These are phyloP conservation scores for Piper betle DNA, from an alignment of 164 flowering plant genomes.

Conservation along the genomic window DNA sequence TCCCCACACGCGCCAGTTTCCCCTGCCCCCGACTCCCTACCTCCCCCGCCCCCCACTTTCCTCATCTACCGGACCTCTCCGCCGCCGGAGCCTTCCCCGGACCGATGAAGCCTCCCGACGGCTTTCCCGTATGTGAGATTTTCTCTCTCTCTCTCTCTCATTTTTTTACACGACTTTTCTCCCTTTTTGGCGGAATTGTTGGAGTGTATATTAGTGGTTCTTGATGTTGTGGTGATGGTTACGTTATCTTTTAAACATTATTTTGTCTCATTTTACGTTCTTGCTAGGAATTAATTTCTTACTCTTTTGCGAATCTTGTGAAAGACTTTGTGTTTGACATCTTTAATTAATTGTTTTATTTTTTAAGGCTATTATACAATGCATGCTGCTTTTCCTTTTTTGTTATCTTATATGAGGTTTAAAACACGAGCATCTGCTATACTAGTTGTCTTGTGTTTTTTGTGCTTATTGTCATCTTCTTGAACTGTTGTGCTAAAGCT, in stretches of 20 bases:
- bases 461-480: too few species aligned
- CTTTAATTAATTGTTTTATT: too few species aligned
- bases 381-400: neutral
- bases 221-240: neutral
- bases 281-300: neutral
- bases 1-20: conserved; percentile 3
- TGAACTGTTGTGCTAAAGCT: too few species aligned
- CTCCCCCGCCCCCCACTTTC: neutral
- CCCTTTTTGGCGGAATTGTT: too few species aligned
- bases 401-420: too few species aligned
- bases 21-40: neutral
- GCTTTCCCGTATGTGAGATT: neutral
- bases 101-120: neutral
- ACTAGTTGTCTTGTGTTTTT: too few species aligned
- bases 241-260: neutral
- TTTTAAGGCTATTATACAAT: neutral
- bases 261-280: neutral
- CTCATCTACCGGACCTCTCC: neutral
- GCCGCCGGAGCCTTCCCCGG: neutral
- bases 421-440: too few species aligned
- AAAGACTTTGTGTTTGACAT: neutral
- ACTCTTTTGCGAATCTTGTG: neutral
- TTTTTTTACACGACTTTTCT: too few species aligned
- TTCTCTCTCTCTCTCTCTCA: neutral
- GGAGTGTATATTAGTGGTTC: neutral